These are phyloP conservation scores for Xylaria arbuscula DNA, from an alignment of 2,329 filamentous ascomycete species.

Conservation along the genomic window DNA sequence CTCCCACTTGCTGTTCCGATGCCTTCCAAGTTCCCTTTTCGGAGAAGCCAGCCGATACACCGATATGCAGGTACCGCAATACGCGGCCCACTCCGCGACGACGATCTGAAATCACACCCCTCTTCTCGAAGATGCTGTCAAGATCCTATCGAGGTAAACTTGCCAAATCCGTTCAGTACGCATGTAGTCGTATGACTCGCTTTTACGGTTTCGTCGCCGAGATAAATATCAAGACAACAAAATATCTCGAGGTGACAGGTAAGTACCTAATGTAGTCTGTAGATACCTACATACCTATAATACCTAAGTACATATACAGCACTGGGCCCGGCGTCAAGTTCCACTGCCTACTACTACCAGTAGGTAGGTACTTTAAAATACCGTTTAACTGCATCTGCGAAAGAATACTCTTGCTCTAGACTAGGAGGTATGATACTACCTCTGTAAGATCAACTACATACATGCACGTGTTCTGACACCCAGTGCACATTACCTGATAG, in stretches of 20 bases:
- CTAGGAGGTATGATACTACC: not conserved
- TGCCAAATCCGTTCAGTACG: not conserved
- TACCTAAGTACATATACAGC: not conserved
- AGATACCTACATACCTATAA: not conserved
- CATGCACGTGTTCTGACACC: not conserved
- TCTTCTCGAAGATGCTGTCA: not conserved
- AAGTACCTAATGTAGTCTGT: too few relatives aligned
- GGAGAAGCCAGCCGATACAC: slow-evolving; percentile 49
- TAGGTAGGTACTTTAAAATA: not conserved
- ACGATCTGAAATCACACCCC: slow-evolving; percentile 33
- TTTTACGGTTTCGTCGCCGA: too few relatives aligned
- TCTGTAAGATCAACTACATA: too few relatives aligned
- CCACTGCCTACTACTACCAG: too few relatives aligned
- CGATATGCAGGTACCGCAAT: slow-evolving; percentile 51
- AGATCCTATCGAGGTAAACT: slow-evolving; percentile 8
- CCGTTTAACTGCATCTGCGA: slow-evolving; percentile 5
- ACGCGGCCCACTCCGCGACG: slow-evolving; percentile 37
- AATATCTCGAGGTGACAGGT: too few relatives aligned
- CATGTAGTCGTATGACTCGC: not conserved
- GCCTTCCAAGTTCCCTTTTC: slow-evolving; percentile 30
- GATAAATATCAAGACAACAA: not conserved
- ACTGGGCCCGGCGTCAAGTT: too few relatives aligned
- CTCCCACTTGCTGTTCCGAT: slow-evolving; percentile 6
- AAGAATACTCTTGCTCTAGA: not conserved
- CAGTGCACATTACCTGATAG: not conserved